Evolutionary conservation across 768 basidiomycete genomes (phyloP).

Genomic region (Mycena kentingensis): DNA sequence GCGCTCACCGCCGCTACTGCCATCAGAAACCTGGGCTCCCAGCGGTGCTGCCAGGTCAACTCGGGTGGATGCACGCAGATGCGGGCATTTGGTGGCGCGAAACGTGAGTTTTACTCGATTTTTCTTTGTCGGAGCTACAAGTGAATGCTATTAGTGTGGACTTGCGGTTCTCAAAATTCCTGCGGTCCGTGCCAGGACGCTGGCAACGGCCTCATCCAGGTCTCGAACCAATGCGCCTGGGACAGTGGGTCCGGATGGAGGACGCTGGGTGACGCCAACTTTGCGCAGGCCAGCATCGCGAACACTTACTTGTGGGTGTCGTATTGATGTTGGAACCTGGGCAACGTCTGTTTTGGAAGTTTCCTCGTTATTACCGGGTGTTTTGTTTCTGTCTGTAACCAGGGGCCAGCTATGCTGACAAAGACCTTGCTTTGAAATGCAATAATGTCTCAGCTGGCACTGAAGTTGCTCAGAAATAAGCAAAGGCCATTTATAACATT

Average conservation of each 20-base stretch:
- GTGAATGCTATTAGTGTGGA: too few species aligned
- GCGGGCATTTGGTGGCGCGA: background rate
- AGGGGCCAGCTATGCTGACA: too few species aligned
- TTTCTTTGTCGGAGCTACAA: too few species aligned
- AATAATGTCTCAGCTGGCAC: too few species aligned
- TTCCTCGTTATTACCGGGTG: too few species aligned
- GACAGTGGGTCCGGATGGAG: background rate
- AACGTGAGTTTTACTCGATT: too few species aligned
- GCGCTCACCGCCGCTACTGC: background rate
- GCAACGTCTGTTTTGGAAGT: too few species aligned
- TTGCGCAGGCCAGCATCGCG: background rate
- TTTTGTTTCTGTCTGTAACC: too few species aligned
- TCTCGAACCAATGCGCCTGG: background rate
- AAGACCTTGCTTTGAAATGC: too few species aligned
- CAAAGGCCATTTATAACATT: too few species aligned
- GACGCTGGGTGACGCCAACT: background rate
- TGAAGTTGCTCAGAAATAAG: too few species aligned
- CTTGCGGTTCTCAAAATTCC: background rate
- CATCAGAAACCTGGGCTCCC: background rate
- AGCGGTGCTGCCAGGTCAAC: background rate
- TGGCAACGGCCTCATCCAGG: background rate
- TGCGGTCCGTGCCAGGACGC: background rate
- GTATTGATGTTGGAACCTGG: too few species aligned
- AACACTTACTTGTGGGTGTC: background rate
- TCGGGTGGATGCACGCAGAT: background rate